Percentiles rank a stretch among this genome's conserved stretches.
phyloP scores from a whole-genome alignment of 2,329 filamentous ascomycete species.

The Botryosphaeria dothidea region DNA sequence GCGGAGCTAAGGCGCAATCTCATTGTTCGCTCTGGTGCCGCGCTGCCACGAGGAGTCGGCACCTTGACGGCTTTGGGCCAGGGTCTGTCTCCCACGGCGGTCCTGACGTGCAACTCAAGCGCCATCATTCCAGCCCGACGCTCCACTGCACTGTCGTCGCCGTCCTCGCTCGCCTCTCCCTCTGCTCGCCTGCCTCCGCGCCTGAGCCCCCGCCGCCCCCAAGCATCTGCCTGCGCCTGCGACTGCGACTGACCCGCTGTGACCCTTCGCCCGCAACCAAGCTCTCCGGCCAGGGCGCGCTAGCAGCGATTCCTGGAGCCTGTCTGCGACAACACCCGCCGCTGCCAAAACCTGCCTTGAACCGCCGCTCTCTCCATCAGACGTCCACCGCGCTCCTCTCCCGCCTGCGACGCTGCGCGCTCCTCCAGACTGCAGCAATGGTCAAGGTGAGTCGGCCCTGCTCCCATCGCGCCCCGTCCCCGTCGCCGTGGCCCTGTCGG shows the following conservation, averaged over 20 bases:
- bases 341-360: slow-evolving; percentile 8
- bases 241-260: not conserved
- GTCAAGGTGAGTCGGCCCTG: slow-evolving; percentile 29
- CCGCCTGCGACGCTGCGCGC: slow-evolving; percentile 6
- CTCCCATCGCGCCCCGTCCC: not conserved
- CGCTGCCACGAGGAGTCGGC: slow-evolving; percentile 7
- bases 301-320: slow-evolving; percentile 13
- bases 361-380: slow-evolving; percentile 6
- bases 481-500: slow-evolving; percentile 15
- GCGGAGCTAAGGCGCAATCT: slow-evolving; percentile 10
- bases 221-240: not conserved
- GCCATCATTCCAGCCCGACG: slow-evolving; percentile 17
- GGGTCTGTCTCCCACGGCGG: slow-evolving; percentile 14
- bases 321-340: slow-evolving; percentile 9
- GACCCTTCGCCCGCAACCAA: not conserved
- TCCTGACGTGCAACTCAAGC: slow-evolving; percentile 6
- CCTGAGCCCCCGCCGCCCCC: slow-evolving; percentile 4
- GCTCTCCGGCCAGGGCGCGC: slow-evolving; percentile 13
- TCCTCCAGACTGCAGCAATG: slow-evolving; percentile 20
- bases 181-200: not conserved
- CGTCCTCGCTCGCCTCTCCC: not conserved
- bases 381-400: not conserved
- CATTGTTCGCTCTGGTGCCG: slow-evolving; percentile 13
- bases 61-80: slow-evolving; percentile 3
- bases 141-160: not conserved